Evolutionary conservation across 148 eudicot species (phyloP).

Genomic region (Amaranthus cruentus): DNA sequence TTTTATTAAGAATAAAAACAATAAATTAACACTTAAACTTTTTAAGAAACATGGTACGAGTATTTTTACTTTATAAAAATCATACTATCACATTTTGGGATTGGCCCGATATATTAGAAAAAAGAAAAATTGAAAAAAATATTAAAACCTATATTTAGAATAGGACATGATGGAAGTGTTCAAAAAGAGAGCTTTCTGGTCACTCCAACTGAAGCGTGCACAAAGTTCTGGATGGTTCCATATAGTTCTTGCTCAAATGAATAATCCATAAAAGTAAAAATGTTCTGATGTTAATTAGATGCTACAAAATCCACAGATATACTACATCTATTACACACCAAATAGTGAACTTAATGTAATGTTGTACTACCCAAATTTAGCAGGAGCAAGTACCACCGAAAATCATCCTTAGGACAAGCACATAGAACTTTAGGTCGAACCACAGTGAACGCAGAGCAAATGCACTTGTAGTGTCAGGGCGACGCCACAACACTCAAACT

Average conservation of each 20-base stretch:
- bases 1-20: too few relatives aligned
- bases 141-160: too few relatives aligned
- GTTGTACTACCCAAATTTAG: not conserved
- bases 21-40: too few relatives aligned
- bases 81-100: too few relatives aligned
- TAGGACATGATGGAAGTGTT: too few relatives aligned
- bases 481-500: not conserved
- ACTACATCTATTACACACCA: conserved; percentile 10
- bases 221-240: not conserved
- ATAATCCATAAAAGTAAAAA: conserved; percentile 11
- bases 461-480: not conserved
- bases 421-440: not conserved
- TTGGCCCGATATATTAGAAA: too few relatives aligned
- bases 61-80: too few relatives aligned
- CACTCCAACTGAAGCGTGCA: conserved; percentile 4
- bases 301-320: not conserved
- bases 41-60: too few relatives aligned
- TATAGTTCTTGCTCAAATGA: not conserved
- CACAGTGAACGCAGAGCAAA: not conserved
- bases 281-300: conserved; percentile 7
- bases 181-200: not conserved
- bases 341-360: not conserved
- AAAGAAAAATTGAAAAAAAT: too few relatives aligned
- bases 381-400: not conserved
- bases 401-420: not conserved